Conservation (phyloP, 2,329 filamentous ascomycete genomes). For the Clonostachys sp. region DNA sequence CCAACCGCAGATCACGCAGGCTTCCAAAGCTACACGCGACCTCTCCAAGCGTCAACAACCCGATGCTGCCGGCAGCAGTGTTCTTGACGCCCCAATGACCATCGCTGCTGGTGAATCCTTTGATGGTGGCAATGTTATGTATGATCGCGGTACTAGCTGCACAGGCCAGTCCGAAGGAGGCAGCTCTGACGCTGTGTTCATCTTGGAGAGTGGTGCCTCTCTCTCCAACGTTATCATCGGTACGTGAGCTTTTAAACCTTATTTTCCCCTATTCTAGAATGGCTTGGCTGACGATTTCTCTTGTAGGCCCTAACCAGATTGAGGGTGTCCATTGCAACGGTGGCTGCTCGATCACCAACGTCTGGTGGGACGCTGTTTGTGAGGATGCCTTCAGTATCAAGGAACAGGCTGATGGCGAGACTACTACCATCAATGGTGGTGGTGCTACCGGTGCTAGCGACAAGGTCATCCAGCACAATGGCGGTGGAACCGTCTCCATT, state of each 20-base stretch:
- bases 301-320: slow-evolving; percentile 30
- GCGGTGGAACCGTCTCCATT: slow-evolving; percentile 31
- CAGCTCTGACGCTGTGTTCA: slow-evolving; percentile 38
- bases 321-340: slow-evolving; percentile 47
- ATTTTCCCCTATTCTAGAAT: too few relatives aligned
- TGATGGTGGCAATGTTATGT: slow-evolving; percentile 21
- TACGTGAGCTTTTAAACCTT: too few relatives aligned
- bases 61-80: slow-evolving; percentile 9
- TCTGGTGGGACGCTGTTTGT: slow-evolving; percentile 32
- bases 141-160: slow-evolving; percentile 16
- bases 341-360: slow-evolving; percentile 30
- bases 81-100: slow-evolving; percentile 14
- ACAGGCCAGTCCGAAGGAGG: slow-evolving; percentile 14
- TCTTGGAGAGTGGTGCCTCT: slow-evolving; percentile 41
- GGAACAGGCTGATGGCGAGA: slow-evolving; percentile 10
- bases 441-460: slow-evolving; percentile 24
- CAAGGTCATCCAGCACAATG: slow-evolving; percentile 20
- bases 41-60: slow-evolving; percentile 7
- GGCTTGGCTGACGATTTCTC: too few relatives aligned
- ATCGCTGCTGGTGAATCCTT: slow-evolving; percentile 17
- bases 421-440: slow-evolving; percentile 19
- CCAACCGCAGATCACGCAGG: too few relatives aligned
- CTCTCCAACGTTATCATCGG: slow-evolving; percentile 48
- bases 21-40: background rate
- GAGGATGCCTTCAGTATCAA: slow-evolving; percentile 28